These are phyloP conservation scores for Quercus ilex DNA, from an alignment of 306 rosid species.

Conservation along the genomic window DNA sequence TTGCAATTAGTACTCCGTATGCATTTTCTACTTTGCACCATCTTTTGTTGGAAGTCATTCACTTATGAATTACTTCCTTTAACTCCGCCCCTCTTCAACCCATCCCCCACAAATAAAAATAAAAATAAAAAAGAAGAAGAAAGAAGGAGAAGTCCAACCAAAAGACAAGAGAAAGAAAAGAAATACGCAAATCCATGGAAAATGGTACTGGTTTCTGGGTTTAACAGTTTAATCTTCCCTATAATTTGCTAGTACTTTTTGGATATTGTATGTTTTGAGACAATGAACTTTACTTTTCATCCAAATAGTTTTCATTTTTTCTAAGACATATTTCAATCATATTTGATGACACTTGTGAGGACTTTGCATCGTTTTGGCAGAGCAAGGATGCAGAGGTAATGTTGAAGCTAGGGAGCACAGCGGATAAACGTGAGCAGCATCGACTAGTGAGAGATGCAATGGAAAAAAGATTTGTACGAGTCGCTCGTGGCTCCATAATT, in stretches of 20 bases:
- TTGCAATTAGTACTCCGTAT: not conserved
- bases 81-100: not conserved
- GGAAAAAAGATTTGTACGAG: conserved; percentile 92
- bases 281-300: not conserved
- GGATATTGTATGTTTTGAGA: not conserved
- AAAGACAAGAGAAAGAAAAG: not conserved
- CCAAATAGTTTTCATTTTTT: not conserved
- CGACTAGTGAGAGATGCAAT: conserved; percentile 94
- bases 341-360: conserved; percentile 14
- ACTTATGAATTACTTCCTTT: not conserved
- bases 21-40: not conserved
- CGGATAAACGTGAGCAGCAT: conserved; percentile 85
- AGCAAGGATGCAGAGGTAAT: conserved; percentile 95
- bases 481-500: conserved; percentile 73
- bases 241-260: not conserved
- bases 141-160: no score
- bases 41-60: not conserved
- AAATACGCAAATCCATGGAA: not conserved
- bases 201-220: not conserved
- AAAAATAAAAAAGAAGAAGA: no score
- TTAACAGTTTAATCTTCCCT: not conserved
- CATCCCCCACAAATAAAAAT: no score
- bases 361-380: conserved; percentile 39
- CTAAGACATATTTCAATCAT: not conserved
- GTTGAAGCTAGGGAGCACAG: conserved; percentile 92